Evolutionary conservation across 208 protist genomes (phyloP).

Genomic region (Crithidia brevicula): DNA sequence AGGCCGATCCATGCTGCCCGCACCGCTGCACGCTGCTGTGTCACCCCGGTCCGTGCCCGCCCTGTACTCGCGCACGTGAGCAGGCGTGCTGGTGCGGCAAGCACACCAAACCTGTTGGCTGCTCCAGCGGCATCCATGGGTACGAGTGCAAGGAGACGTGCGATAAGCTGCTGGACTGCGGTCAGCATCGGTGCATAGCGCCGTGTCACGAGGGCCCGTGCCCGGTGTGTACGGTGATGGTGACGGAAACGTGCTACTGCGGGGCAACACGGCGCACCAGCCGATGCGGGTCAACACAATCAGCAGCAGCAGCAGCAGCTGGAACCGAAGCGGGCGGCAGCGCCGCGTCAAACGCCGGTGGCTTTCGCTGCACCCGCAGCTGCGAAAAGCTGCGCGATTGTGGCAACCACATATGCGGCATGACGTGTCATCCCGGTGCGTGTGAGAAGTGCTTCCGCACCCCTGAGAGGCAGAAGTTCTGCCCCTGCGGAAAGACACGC

Average conservation of each 20-base stretch:
- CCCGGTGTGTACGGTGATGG: slow-evolving; percentile 68
- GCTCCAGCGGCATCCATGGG: slow-evolving; percentile 68
- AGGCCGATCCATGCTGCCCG: slow-evolving; percentile 55
- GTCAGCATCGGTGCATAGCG: slow-evolving; percentile 75
- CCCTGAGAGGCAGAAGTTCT: slow-evolving; percentile 57
- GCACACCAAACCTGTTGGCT: slow-evolving; percentile 61
- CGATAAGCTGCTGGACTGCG: slow-evolving; percentile 74
- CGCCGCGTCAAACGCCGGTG: too few relatives aligned
- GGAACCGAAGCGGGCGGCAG: too few relatives aligned
- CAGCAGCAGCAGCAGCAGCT: neutral
- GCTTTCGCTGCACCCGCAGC: slow-evolving; percentile 50
- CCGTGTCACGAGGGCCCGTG: slow-evolving; percentile 91
- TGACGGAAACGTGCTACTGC: slow-evolving; percentile 87
- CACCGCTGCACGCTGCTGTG: slow-evolving; percentile 83
- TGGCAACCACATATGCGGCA: slow-evolving; percentile 77
- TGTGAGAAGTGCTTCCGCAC: slow-evolving; percentile 70
- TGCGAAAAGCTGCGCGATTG: slow-evolving; percentile 81
- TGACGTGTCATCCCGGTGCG: slow-evolving; percentile 75
- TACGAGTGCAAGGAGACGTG: slow-evolving; percentile 84
- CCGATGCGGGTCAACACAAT: slow-evolving; percentile 37
- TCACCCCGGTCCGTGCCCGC: slow-evolving; percentile 82
- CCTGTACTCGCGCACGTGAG: slow-evolving; percentile 58
- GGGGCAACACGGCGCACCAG: slow-evolving; percentile 53
- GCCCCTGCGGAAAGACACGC: slow-evolving; percentile 51
- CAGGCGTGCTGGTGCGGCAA: slow-evolving; percentile 88